A percentile compares a stretch with the other conserved stretches of the same genome.
phyloP scores from a whole-genome alignment of 805 yeast species.

The Wickerhamiella qilinensis region DNA sequence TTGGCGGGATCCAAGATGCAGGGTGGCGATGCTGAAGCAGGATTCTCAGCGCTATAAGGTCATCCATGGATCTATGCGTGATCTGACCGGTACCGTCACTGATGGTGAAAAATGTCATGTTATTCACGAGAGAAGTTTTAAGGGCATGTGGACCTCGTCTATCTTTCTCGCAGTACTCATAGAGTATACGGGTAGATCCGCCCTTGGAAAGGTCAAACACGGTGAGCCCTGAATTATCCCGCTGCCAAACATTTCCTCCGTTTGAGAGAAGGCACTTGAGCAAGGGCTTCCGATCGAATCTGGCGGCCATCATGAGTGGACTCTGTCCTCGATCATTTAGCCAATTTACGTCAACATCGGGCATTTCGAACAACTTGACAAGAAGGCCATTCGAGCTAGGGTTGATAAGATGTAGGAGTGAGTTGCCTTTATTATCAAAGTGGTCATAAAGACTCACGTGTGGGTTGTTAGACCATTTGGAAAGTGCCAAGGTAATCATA shows the following conservation, averaged over 20 bases:
- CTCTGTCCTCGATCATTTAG: constrained; percentile 42
- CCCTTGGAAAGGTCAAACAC: constrained; percentile 23
- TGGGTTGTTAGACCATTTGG: constrained; percentile 2
- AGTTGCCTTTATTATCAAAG: constrained; percentile 56
- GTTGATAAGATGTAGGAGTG: constrained; percentile 56
- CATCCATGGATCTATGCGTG: constrained; percentile 19
- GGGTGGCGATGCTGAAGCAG: constrained; percentile 23
- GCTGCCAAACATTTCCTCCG: constrained; percentile 29
- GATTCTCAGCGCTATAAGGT: constrained; percentile 20
- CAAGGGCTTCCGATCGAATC: constrained; percentile 51
- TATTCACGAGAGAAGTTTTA: constrained; percentile 1
- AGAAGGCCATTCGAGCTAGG: constrained; percentile 20
- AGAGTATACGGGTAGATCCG: constrained; percentile 6
- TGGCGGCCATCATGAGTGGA: constrained; percentile 56
- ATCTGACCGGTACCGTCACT: constrained; percentile 9
- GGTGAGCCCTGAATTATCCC: constrained; percentile 17
- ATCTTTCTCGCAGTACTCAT: constrained; percentile 11
- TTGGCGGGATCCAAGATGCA: constrained; percentile 23
- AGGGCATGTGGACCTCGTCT: neutral
- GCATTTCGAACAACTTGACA: constrained; percentile 7
- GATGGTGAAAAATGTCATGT: constrained; percentile 7
- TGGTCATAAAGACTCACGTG: constrained; percentile 31
- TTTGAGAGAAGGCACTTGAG: constrained; percentile 35
- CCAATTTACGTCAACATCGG: constrained; percentile 39
- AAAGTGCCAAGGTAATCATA: constrained; percentile 23